Conservation (phyloP, 768 basidiomycete species). For the Mycena capillaripes region DNA sequence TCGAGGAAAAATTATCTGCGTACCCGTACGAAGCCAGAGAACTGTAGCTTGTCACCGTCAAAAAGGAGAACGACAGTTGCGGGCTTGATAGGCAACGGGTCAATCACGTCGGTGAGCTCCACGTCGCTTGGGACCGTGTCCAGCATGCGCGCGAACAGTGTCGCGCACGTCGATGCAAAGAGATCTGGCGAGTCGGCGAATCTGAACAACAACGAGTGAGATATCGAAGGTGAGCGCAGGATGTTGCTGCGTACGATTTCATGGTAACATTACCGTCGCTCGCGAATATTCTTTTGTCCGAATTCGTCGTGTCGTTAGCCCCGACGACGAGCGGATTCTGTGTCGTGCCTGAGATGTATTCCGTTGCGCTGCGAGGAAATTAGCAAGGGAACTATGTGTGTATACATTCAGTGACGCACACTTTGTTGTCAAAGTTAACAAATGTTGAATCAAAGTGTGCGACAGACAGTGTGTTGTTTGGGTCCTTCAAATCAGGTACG, state of each 20-base stretch:
- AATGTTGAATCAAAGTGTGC: background rate
- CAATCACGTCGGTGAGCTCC: conserved; percentile 13
- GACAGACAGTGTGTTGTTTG: background rate
- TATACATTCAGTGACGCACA: background rate
- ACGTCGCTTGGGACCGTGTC: conserved; percentile 13
- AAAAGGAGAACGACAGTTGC: background rate
- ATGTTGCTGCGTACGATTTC: background rate
- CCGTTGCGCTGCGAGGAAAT: background rate
- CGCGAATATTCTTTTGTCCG: no score
- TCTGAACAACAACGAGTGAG: background rate
- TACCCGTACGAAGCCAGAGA: background rate
- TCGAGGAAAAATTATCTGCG: background rate
- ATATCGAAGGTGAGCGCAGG: background rate
- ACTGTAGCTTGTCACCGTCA: background rate
- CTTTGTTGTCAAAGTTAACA: background rate
- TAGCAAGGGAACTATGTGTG: background rate
- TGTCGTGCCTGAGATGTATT: background rate
- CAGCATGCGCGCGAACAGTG: conserved; percentile 17
- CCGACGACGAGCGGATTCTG: background rate
- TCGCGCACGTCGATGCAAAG: conserved; percentile 7
- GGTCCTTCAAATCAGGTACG: background rate
- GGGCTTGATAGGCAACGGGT: conserved; percentile 9
- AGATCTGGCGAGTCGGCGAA: conserved; percentile 9
- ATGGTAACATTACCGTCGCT: conserved; percentile 18
- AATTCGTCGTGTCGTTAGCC: no score